Evolutionary conservation across 306 rosid species (phyloP).

Genomic region (Medicago ruthenica): DNA sequence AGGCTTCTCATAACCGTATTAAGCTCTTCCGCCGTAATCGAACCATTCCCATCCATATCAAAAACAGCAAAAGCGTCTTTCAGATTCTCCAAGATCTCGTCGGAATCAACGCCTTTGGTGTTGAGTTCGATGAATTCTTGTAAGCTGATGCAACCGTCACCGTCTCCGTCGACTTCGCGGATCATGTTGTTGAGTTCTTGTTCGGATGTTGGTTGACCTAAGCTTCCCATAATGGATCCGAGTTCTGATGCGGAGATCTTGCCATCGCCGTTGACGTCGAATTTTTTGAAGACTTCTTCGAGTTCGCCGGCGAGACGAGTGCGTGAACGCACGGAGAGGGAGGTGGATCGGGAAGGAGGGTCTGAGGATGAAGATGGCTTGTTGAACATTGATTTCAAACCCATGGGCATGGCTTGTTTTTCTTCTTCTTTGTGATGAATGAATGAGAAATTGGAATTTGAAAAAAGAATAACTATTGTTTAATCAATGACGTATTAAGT

Average conservation of each 20-base stretch:
- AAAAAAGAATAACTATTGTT: no score
- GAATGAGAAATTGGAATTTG: no score
- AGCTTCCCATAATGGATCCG: constrained; percentile 70
- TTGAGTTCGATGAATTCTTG: constrained; percentile 75
- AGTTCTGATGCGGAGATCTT: constrained; percentile 82
- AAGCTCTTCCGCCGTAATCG: constrained; percentile 80
- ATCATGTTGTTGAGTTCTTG: constrained; percentile 78
- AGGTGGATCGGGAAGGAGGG: constrained; percentile 39
- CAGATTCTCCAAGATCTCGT: constrained; percentile 69
- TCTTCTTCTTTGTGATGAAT: no score
- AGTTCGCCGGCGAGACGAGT: constrained; percentile 66
- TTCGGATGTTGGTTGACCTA: constrained; percentile 66
- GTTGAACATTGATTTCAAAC: constrained; percentile 69
- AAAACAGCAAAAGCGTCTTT: constrained; percentile 78
- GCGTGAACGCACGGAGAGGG: constrained; percentile 52
- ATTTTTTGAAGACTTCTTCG: constrained; percentile 66
- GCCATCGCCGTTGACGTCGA: constrained; percentile 71
- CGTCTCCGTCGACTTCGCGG: constrained; percentile 76
- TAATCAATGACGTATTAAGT: no score
- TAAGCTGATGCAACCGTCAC: constrained; percentile 77
- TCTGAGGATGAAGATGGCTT: not conserved
- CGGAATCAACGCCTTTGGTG: constrained; percentile 72
- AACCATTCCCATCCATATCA: constrained; percentile 78
- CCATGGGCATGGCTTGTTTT: constrained; percentile 45
- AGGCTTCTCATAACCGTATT: constrained; percentile 68